Base-by-base conservation (phyloP, 176 grass and related monocot genomes). In the Musa acuminata region DNA sequence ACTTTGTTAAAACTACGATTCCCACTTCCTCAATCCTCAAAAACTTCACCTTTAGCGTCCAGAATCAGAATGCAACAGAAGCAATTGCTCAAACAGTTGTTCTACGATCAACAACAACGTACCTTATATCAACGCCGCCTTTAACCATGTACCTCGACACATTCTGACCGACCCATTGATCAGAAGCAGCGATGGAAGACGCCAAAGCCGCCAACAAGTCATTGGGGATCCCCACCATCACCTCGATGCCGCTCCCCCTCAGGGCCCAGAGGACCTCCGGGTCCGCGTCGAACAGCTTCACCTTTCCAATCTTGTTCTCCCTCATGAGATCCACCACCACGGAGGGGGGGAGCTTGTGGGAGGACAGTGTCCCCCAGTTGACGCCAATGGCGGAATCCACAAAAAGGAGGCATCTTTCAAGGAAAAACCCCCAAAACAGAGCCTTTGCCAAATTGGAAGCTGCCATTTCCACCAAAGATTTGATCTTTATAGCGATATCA, bases 311-410 rank as follows among this genome's bases (percentile, higher is more conserved):
- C 66, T 76, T 81, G 72, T 96, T 96, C 10, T 85, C 81, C 11
- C 81, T 85, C 67, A 96, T 66, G 58, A 96, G 84, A 88, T 87
- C 86, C 23, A 92, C 92, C 55, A 85, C 89, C 16, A 96, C 80
- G 62, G 27, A 29, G 10, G 92, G 84, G 29, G 89, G 83, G 21
- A 86, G 76, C 84, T 73, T 83, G 84, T 92, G 92, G 51, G 84
- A 87, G 3, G 88, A 82, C 13, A 96, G 51, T 25, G 83, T 92
- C 60, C 92, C 92, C 92, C 92, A 92, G 87, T 96, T 96, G 73
- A 96, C 89, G 24, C 92, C 92, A 13, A 92, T 53, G 43, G 89
- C 92, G 50, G 85, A 88, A 21, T 92, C 84, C 67, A 83, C 84
- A 14, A 22, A 71, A 9, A 72, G 62, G 19, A 85, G 24, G 24